phyloP scores from a whole-genome alignment of 2,329 filamentous ascomycete species.

The Coniella lustricola region DNA sequence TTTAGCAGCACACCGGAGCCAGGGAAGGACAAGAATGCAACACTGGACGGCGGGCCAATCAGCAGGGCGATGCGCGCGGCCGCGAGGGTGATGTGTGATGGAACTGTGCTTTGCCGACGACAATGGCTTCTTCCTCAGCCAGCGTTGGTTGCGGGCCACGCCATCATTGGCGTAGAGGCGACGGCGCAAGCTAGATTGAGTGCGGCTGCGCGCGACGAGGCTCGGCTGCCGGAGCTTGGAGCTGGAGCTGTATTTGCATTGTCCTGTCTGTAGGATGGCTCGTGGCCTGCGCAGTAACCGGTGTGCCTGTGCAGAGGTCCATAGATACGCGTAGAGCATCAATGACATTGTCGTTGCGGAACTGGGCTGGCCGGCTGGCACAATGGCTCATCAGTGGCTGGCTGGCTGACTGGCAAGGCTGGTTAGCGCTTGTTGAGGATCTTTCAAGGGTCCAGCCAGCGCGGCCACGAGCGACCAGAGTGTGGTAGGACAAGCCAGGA shows the following conservation, averaged over 20 bases:
- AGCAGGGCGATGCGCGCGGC: not conserved
- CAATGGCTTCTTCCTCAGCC: not conserved
- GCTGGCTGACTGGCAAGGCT: not conserved
- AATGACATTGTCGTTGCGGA: not conserved
- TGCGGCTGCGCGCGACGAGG: constrained; percentile 6
- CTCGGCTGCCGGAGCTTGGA: too few species aligned
- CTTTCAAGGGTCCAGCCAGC: not conserved
- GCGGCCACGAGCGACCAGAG: too few species aligned
- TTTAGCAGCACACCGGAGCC: not conserved
- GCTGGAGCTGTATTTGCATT: too few species aligned
- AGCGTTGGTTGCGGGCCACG: not conserved
- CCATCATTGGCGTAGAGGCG: not conserved
- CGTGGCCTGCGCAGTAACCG: too few species aligned
- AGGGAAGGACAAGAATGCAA: not conserved
- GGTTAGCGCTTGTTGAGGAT: too few species aligned
- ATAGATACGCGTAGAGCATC: too few species aligned
- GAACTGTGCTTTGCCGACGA: not conserved
- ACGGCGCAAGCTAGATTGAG: constrained; percentile 7
- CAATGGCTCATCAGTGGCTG: too few species aligned
- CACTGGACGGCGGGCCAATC: not conserved
- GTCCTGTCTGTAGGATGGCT: too few species aligned
- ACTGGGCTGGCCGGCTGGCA: not conserved
- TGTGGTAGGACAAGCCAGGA: too few species aligned
- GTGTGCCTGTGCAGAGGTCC: too few species aligned
- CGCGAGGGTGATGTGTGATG: not conserved